Evolutionary conservation across 1,139 yeast species (phyloP), one percentile per base, ranked within the genome.

Genomic region (Saccharomyces hybrid): DNA sequence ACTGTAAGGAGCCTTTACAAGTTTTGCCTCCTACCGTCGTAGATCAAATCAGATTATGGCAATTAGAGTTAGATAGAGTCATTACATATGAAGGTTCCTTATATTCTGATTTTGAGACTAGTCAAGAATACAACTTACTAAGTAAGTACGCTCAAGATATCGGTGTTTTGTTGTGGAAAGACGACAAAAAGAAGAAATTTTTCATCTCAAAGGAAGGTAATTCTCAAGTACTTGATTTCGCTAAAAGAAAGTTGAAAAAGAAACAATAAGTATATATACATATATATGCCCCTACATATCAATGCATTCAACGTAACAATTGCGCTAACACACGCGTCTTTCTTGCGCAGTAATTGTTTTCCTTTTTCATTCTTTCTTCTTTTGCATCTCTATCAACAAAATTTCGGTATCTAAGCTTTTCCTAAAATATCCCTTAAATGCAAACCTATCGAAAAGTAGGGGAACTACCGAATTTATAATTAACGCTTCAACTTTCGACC

Each of bases 31-130:
- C 98, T 0, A 95, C 97, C 0, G 96, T 93, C 7, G 90, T 89
- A 0, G 99, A 93, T 72, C 99, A 93, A 69, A 88, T 93, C 61
- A 85, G 84, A 66, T 76, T 93, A 54, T 93, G 99, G 99, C 99
- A 93, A 73, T 76, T 93, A 59, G 99, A 93, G 68, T 74, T 91
- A 75, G 99, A 93, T 69, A 80, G 99, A 72, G 88, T 93, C 59
- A 85, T 87, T 64, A 83, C 96, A 0, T 88, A 84, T 54, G 90
- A 86, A 46, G 99, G 99, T 0, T 91, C 86, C 59, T 72, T 93
- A 52, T 93, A 88, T 72, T 86, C 89, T 54, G 97, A 91, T 65
- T 93, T 93, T 69, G 77, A 84, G 27, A 85, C 78, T 59, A 86
- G 81, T 56, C 81, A 82, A 59, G 99, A 95, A 67, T 93, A 81